A percentile compares a stretch with the other conserved stretches of the same genome.
phyloP scores from a whole-genome alignment of 768 basidiomycete genomes.

The Boletus reticuloceps region DNA sequence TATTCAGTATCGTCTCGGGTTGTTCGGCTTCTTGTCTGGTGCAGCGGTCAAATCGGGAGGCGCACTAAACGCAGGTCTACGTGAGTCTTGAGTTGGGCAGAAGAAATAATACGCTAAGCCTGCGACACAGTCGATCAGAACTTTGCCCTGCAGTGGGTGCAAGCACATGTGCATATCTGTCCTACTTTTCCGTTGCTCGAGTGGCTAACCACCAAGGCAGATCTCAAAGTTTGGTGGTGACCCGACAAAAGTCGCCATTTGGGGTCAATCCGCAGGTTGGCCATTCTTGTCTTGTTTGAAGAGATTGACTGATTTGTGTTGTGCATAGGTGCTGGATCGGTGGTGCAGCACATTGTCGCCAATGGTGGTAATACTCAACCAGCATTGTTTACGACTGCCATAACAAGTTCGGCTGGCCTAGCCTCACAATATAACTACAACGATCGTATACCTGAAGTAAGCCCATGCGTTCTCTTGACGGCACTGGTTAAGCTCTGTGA shows the following conservation, averaged over 20 bases:
- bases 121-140: slow-evolving; percentile 32
- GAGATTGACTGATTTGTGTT: neutral
- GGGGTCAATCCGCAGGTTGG: slow-evolving; percentile 32
- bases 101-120: neutral
- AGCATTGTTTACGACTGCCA: slow-evolving; percentile 43
- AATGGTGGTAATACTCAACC: slow-evolving; percentile 45
- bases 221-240: slow-evolving; percentile 35
- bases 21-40: slow-evolving; percentile 47
- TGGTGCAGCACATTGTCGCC: slow-evolving; percentile 48
- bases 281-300: neutral
- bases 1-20: slow-evolving; percentile 35
- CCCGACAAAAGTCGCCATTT: slow-evolving; percentile 30
- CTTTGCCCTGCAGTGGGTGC: slow-evolving; percentile 36
- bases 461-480: slow-evolving; percentile 6
- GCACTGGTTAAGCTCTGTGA: neutral
- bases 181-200: neutral
- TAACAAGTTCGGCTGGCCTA: slow-evolving; percentile 44
- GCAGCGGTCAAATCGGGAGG: neutral
- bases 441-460: slow-evolving; percentile 29
- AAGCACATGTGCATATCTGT: slow-evolving; percentile 24
- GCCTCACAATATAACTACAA: slow-evolving; percentile 47
- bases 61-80: neutral
- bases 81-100: neutral
- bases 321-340: slow-evolving; percentile 43
- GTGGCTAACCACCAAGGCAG: slow-evolving; percentile 11